A percentile compares a stretch with the other conserved stretches of the same genome.
phyloP scores from a whole-genome alignment of 1,284 basidiomycete species.

The Cutaneotrichosporon cyanovorans region DNA sequence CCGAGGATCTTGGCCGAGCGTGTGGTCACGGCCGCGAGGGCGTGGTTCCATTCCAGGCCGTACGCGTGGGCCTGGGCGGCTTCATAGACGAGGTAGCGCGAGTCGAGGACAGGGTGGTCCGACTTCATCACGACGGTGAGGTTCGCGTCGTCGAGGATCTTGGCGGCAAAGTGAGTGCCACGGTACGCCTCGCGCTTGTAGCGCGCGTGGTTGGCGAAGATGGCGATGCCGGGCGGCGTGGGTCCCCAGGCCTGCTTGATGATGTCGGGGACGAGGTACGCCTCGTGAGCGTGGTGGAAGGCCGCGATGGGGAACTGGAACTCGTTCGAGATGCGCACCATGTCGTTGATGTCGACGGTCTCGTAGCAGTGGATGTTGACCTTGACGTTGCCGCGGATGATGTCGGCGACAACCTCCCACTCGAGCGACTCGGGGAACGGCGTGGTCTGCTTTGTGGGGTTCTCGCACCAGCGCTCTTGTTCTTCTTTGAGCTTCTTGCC shows the following conservation, averaged over 20 bases:
- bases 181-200: constrained; percentile 82
- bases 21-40: constrained; percentile 60
- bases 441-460: constrained; percentile 48
- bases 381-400: constrained; percentile 59
- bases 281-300: constrained; percentile 56
- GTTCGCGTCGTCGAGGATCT: constrained; percentile 66
- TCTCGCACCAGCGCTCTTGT: constrained; percentile 61
- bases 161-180: constrained; percentile 74
- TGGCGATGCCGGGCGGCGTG: constrained; percentile 59
- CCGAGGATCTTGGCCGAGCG: constrained; percentile 71
- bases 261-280: constrained; percentile 69
- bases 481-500: constrained; percentile 64
- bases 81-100: constrained; percentile 70
- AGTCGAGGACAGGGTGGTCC: constrained; percentile 62
- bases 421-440: constrained; percentile 68
- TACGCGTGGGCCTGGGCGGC: constrained; percentile 81
- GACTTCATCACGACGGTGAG: constrained; percentile 61
- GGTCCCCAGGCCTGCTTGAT: constrained; percentile 45
- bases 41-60: constrained; percentile 43
- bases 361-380: constrained; percentile 74
- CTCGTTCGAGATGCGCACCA: constrained; percentile 62
- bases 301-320: constrained; percentile 49
- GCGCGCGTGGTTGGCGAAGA: constrained; percentile 58
- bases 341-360: constrained; percentile 62
- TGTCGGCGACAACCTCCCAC: constrained; percentile 80